phyloP scores from a whole-genome alignment of 768 basidiomycete genomes.

The Inosperma sp. region DNA sequence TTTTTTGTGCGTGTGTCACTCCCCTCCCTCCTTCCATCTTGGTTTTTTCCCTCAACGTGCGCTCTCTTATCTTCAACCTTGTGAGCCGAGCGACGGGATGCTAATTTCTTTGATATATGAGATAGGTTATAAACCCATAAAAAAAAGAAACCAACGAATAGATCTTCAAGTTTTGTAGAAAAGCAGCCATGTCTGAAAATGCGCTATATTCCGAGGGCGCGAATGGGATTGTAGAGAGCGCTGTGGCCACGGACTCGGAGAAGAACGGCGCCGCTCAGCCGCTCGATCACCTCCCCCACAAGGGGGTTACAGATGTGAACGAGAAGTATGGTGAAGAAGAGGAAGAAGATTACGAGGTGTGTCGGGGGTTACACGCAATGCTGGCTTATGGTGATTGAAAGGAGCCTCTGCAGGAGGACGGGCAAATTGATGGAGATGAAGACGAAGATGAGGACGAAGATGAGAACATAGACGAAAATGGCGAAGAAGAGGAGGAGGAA shows the following conservation, averaged over 20 bases:
- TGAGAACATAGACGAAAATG: neutral
- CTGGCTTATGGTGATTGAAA: neutral
- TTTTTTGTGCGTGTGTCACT: too few relatives aligned
- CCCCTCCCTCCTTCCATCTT: too few relatives aligned
- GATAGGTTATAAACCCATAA: too few relatives aligned
- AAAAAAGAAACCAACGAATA: too few relatives aligned
- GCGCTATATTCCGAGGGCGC: neutral
- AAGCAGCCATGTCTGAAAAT: neutral
- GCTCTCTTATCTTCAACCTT: too few relatives aligned
- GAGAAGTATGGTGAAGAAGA: neutral
- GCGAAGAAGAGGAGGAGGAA: slow-evolving; percentile 2
- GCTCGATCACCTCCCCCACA: neutral
- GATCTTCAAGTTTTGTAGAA: too few relatives aligned
- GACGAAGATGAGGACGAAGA: slow-evolving; percentile 6
- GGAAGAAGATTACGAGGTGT: slow-evolving; percentile 3
- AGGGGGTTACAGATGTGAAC: neutral
- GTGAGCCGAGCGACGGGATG: too few relatives aligned
- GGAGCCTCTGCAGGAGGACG: slow-evolving; percentile 1
- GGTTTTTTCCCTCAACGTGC: too few relatives aligned
- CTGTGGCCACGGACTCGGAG: neutral
- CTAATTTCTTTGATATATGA: too few relatives aligned
- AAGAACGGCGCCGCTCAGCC: too few relatives aligned
- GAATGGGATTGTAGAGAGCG: neutral
- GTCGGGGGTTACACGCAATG: neutral
- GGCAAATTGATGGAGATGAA: neutral